Evolutionary conservation across 495 filamentous ascomycete genomes (phyloP).

Genomic region (Pseudevernia furfuracea): DNA sequence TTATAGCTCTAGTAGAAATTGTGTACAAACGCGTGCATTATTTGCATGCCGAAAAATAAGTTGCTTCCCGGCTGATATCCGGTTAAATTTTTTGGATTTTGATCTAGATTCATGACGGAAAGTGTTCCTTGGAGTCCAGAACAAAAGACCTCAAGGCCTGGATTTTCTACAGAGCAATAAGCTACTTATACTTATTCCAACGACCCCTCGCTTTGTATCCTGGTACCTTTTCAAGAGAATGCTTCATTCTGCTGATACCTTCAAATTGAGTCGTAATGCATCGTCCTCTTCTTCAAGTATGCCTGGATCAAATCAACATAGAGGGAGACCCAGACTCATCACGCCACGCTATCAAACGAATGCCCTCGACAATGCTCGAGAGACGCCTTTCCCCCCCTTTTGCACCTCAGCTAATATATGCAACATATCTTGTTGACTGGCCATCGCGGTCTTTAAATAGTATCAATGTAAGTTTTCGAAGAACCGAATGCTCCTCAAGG

Average conservation of each 20-base stretch:
- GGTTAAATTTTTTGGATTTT: not conserved
- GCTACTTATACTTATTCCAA: conserved; percentile 12
- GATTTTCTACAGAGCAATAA: conserved; percentile 1
- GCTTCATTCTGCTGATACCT: not conserved
- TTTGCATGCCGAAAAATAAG: too few species aligned
- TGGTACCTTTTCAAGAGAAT: not conserved
- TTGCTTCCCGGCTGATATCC: too few species aligned
- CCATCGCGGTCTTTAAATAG: not conserved
- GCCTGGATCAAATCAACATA: not conserved
- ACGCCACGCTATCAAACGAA: conserved; percentile 5
- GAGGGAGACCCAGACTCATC: not conserved
- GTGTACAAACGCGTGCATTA: too few species aligned
- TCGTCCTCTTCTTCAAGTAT: not conserved
- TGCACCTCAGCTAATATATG: conserved; percentile 9
- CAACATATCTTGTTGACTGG: not conserved
- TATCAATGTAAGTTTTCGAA: not conserved
- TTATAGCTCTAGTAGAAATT: not conserved
- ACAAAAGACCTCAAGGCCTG: conserved; percentile 8
- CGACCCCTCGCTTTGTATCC: conserved; percentile 1
- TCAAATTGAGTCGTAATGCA: conserved; percentile 5
- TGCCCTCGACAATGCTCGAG: not conserved
- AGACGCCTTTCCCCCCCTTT: not conserved
- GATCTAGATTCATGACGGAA: conserved; percentile 1
- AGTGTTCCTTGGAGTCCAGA: conserved; percentile 7
- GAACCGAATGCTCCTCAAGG: not conserved